Conservation (phyloP, 495 filamentous ascomycete genomes). For the Daldinia caldariorum region DNA sequence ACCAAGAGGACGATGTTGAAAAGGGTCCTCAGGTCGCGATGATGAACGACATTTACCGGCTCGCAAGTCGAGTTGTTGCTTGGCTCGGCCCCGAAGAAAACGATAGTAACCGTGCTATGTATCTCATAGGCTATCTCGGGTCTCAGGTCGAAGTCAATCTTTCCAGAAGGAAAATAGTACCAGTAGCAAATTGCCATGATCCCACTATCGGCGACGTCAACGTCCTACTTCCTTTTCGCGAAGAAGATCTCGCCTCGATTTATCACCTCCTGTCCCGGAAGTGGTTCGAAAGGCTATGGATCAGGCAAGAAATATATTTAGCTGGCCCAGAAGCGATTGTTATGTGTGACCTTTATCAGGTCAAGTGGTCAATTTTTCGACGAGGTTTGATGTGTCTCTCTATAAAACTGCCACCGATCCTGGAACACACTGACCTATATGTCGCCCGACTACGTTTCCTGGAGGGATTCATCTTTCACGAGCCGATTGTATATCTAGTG, state of each 20-base stretch:
- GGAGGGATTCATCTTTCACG: neutral
- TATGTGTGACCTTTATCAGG: constrained; percentile 15
- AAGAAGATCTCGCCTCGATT: neutral
- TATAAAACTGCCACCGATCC: neutral
- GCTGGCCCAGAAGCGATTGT: constrained; percentile 26
- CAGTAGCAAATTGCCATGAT: constrained; percentile 4
- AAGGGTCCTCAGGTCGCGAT: constrained; percentile 43
- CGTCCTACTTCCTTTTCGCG: neutral
- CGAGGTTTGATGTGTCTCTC: constrained; percentile 14
- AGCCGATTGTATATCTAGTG: neutral
- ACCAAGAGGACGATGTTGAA: constrained; percentile 34
- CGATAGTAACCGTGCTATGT: constrained; percentile 31
- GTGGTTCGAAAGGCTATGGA: constrained; percentile 38
- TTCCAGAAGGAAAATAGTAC: neutral
- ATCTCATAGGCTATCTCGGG: constrained; percentile 16
- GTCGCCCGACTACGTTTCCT: neutral
- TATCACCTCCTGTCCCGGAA: constrained; percentile 13
- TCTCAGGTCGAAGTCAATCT: constrained; percentile 13
- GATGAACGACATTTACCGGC: constrained; percentile 45
- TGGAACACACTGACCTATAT: neutral
- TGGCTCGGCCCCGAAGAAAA: constrained; percentile 43
- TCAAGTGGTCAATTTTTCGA: constrained; percentile 21
- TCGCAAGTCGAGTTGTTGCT: constrained; percentile 40
- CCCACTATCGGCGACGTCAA: neutral
- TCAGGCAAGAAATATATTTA: constrained; percentile 30